Evolutionary conservation across 208 protist species (phyloP).

Genomic region (Tritrichomonas musculus): DNA sequence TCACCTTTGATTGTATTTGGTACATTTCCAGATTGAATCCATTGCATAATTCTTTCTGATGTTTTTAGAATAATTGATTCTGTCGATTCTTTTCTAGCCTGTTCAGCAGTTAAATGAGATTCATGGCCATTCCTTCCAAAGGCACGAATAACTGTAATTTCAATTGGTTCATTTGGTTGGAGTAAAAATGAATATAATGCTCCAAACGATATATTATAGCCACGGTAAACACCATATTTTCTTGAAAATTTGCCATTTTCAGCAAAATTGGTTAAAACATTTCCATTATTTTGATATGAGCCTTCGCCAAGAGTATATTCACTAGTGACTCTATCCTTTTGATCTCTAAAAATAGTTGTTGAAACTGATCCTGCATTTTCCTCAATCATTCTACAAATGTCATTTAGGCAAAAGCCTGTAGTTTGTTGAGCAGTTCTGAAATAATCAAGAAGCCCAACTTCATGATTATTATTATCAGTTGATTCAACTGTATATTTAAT

Average conservation of each 20-base stretch:
- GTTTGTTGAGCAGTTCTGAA: background rate
- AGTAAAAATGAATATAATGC: background rate
- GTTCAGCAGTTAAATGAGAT: background rate
- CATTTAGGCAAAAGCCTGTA: background rate
- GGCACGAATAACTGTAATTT: background rate
- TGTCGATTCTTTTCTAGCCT: background rate
- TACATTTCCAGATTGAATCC: background rate
- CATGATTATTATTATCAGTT: background rate
- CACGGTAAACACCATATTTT: background rate
- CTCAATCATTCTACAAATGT: background rate
- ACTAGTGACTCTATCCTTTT: background rate
- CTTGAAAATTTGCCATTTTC: background rate
- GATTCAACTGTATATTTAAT: background rate
- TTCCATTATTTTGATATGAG: background rate
- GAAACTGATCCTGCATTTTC: background rate
- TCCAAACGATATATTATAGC: background rate
- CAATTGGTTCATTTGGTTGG: background rate
- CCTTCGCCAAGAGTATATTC: background rate
- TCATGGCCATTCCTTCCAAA: background rate
- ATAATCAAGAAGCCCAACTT: background rate
- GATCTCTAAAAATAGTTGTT: background rate
- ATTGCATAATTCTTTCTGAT: background rate
- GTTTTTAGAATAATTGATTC: background rate
- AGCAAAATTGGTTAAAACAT: background rate
- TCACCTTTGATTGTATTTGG: background rate